phyloP scores from a whole-genome alignment of 768 basidiomycete genomes.

The Boletus fagicola region DNA sequence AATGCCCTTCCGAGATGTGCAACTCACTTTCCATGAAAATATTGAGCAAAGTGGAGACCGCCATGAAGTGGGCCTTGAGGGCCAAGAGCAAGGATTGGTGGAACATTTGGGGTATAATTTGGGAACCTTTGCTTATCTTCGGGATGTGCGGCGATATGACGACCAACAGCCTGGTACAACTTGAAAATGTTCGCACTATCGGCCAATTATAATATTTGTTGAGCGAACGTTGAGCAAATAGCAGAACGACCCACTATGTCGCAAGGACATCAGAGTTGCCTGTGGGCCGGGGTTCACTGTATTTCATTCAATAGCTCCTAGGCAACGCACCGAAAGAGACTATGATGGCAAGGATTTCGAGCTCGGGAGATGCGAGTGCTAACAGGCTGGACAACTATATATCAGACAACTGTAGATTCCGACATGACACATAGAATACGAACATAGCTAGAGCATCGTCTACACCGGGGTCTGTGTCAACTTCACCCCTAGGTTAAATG shows the following conservation, averaged over 20 bases:
- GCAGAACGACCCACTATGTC: constrained; percentile 46
- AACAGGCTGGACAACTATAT: constrained; percentile 51
- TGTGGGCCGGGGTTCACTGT: constrained; percentile 23
- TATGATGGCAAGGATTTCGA: constrained; percentile 75
- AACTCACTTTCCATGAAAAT: constrained; percentile 77
- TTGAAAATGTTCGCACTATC: constrained; percentile 71
- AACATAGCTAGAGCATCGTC: constrained; percentile 81
- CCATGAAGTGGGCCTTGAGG: constrained; percentile 67
- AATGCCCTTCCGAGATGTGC: neutral
- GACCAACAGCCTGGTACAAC: constrained; percentile 64
- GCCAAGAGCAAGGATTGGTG: constrained; percentile 66
- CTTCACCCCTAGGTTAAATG: constrained; percentile 36
- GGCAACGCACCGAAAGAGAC: constrained; percentile 64
- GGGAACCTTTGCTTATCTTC: constrained; percentile 55
- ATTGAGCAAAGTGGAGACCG: constrained; percentile 69
- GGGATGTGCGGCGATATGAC: constrained; percentile 56
- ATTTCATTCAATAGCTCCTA: neutral
- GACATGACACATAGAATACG: constrained; percentile 22
- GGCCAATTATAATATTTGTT: neutral
- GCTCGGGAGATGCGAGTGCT: constrained; percentile 79
- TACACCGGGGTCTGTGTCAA: constrained; percentile 85
- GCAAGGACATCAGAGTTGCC: constrained; percentile 70
- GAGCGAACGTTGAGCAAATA: neutral
- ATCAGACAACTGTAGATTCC: neutral
- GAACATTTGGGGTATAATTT: constrained; percentile 50